Base-by-base conservation (phyloP, 306 rosid species). In the Trichosanthes cucumerina region DNA sequence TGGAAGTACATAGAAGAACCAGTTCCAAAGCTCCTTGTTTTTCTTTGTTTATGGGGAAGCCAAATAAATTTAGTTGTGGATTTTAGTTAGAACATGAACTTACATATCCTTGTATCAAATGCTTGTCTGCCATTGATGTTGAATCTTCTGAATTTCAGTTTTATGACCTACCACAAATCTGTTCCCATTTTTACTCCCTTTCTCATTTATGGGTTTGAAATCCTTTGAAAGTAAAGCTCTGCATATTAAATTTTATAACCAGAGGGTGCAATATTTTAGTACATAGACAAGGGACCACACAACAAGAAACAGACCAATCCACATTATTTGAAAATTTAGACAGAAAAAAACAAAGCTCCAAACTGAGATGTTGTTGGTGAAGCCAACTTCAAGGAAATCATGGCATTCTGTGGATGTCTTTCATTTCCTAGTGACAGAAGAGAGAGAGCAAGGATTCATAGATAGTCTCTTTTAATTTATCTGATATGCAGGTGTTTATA, bases 341-440 rank as follows among this genome's bases (percentile, higher is more conserved):
- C 53, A 34, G 43, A 24, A 19, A 54, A 53, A 4, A 54, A 21
- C 46, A 19, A 31, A 21, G 49, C 46, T 7, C 11, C 33, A 56
- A 36, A 76, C 43, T 63, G 70, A 63, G 70, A 33, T 59, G 66
- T 16, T 19, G 60, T 15, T 63, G 70, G 69, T 62, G 39, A 62
- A 33, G 41, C 43, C 70, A 34, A 64, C 54, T 69, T 23, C 34
- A 43, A 69, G 53, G n/a, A 4, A 43, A 69, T n/a, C 34, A 43
- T 69, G n/a, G 54, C 54, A 69, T 43, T 68, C 12, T 68, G 3
- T 36, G 73, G 15, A 66, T 36, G 49, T 36, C 49, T 66, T 34
- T 66, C 24, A 36, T 34, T 66, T 66, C 18, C 46, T 43, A 82
- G 75, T 91, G 97, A 93, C 97, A 91, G 91, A 90, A 91, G 96